Conservation (phyloP, 371 early-diverging fungal genomes). For the Lichtheimia ramosa region DNA sequence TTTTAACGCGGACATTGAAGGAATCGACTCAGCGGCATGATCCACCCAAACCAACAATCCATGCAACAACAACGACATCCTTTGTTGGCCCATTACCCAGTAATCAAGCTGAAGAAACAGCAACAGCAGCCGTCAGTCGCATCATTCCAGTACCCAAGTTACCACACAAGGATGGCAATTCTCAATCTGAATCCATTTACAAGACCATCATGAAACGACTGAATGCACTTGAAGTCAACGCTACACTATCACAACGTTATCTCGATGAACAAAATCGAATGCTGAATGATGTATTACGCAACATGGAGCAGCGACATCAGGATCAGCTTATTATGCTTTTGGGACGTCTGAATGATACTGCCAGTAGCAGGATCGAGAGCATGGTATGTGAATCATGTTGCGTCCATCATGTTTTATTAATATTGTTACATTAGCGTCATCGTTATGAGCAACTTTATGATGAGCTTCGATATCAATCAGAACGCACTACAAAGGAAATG, state of each 20-base stretch:
- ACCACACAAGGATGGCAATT: conserved; percentile 19
- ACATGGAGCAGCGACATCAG: conserved; percentile 60
- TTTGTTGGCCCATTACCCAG: conserved; percentile 1
- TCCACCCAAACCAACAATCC: neutral
- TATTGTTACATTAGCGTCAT: conserved; percentile 28
- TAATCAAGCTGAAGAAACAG: conserved; percentile 5
- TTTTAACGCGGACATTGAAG: no score
- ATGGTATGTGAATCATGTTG: conserved; percentile 38
- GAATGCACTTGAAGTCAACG: conserved; percentile 73
- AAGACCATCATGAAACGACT: conserved; percentile 90
- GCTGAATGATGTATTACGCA: conserved; percentile 71
- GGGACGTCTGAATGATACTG: conserved; percentile 65
- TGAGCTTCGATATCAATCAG: conserved; percentile 52
- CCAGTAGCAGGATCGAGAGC: conserved; percentile 56
- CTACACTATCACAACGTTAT: conserved; percentile 76
- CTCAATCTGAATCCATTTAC: conserved; percentile 75
- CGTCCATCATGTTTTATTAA: neutral
- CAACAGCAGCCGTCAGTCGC: conserved; percentile 12
- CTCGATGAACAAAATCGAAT: conserved; percentile 84
- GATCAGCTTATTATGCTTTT: conserved; percentile 61
- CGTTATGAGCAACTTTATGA: conserved; percentile 63
- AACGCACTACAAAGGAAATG: conserved; percentile 49
- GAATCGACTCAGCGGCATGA: neutral
- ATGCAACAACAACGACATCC: neutral
- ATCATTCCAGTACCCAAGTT: neutral